Evolutionary conservation across 2,329 filamentous ascomycete species (phyloP).

Genomic region (Phialophora macrospora): DNA sequence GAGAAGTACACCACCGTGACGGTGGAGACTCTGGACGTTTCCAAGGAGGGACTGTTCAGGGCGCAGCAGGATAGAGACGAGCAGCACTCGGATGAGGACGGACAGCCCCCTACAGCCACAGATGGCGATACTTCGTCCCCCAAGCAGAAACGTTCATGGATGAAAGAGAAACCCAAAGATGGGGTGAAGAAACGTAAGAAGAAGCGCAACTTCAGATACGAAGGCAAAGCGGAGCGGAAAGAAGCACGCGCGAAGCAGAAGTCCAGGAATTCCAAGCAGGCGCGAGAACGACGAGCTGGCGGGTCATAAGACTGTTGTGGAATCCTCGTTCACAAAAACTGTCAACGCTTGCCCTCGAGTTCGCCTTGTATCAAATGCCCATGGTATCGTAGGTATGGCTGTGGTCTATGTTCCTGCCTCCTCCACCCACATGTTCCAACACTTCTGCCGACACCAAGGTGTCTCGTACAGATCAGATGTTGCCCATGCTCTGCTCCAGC

Average conservation of each 20-base stretch:
- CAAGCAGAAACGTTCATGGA: constrained; percentile 51
- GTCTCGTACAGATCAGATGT: constrained; percentile 68
- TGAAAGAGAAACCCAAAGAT: constrained; percentile 49
- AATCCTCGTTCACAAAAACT: constrained; percentile 27
- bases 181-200: constrained; percentile 65
- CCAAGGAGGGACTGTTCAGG: constrained; percentile 72
- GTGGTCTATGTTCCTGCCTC: constrained; percentile 32
- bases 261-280: constrained; percentile 71
- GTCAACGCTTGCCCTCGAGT: constrained; percentile 26
- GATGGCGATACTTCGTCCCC: constrained; percentile 27
- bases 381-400: constrained; percentile 36
- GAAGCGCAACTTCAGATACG: constrained; percentile 91
- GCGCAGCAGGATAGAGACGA: constrained; percentile 43
- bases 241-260: constrained; percentile 65
- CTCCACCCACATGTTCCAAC: constrained; percentile 23
- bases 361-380: constrained; percentile 34
- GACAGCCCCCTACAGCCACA: constrained; percentile 42
- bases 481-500: constrained; percentile 88
- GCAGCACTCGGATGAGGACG: constrained; percentile 39
- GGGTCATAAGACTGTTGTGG: constrained; percentile 33
- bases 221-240: constrained; percentile 81
- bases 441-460: constrained; percentile 18
- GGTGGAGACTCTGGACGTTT: constrained; percentile 83
- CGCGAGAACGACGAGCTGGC: constrained; percentile 58
- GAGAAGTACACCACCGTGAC: constrained; percentile 95